phyloP scores from a whole-genome alignment of 768 basidiomycete genomes.

The Podaxis rugospora region DNA sequence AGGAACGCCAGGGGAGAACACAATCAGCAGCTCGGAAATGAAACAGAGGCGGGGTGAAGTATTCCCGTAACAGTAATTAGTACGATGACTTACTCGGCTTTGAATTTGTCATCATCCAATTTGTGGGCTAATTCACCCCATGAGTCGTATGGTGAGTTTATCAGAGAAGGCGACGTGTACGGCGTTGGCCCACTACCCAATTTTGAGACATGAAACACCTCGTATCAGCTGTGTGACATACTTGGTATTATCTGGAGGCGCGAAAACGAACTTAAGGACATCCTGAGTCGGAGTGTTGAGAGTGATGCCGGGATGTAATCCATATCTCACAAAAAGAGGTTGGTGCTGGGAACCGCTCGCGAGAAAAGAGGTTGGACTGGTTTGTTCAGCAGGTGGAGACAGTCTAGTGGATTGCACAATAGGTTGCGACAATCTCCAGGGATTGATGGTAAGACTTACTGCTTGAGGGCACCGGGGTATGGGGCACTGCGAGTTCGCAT shows the following conservation, averaged over 20 bases:
- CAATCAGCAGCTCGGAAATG: neutral
- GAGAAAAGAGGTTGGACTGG: conserved; percentile 16
- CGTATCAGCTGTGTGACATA: conserved; percentile 25
- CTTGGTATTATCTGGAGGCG: conserved; percentile 61
- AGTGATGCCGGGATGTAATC: conserved; percentile 50
- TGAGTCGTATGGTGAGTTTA: conserved; percentile 49
- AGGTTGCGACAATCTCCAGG: neutral
- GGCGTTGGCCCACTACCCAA: conserved; percentile 33
- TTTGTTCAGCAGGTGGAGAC: conserved; percentile 22
- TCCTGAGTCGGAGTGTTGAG: conserved; percentile 58
- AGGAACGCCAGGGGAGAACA: conserved; percentile 10
- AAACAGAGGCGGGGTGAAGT: conserved; percentile 4
- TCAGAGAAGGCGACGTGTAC: conserved; percentile 27
- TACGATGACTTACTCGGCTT: conserved; percentile 70
- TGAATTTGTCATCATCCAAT: conserved; percentile 68
- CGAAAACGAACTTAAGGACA: conserved; percentile 68
- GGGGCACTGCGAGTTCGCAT: conserved; percentile 22
- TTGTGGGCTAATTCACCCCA: conserved; percentile 77
- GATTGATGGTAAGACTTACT: conserved; percentile 24
- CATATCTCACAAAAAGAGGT: conserved; percentile 43
- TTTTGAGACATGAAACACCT: conserved; percentile 10
- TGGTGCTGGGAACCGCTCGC: conserved; percentile 21
- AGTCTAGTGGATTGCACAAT: conserved; percentile 14
- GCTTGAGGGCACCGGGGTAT: conserved; percentile 33
- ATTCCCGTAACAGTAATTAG: conserved; percentile 21